Base-by-base conservation (phyloP, 805 yeast genomes). In the Komagataella ulmi region DNA sequence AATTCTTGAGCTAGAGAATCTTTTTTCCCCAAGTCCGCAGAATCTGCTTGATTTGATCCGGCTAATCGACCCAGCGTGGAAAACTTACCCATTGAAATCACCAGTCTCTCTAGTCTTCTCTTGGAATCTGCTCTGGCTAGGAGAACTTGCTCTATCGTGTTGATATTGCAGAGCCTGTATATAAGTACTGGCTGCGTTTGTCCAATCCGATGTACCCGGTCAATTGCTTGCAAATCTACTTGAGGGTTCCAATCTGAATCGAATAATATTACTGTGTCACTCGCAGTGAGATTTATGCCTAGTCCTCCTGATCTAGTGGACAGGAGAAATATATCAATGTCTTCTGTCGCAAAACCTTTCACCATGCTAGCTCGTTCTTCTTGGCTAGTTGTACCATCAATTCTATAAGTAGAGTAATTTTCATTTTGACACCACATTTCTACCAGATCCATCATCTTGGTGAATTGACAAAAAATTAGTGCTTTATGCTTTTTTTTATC, bases 201-300 rank as follows among this genome's bases (percentile, higher is more conserved):
- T 0, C 98, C 98, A 51, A 93, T 88, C 61, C 99, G 73, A 63
- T 91, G 98, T 10, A 86, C 95, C 51, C 99, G 74, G 59, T 90
- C 98, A 80, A 91, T 91, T 0, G 98, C 98, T 64, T 91, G 99
- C 50, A 89, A 69, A 66, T 91, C 98, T 55, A 88, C 95, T 61
- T 91, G 97, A 0, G 98, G 99, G 60, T 91, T 91, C 96, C 97
- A 91, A 62, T 91, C 99, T 52, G 88, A 85, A 61, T 91, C 99
- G 61, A 88, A 89, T 8, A 91, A 59, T 3, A 91, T 78, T 1
- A 93, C 98, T 1, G 95, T 83, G 56, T 93, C 97, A 0, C 98
- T 96, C 0, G 84, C 80, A 0, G 83, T 78, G 52, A 91, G 70
- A 61, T 91, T 91, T 46, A 91, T 79, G 4, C 99, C 99, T 36